These are phyloP conservation scores for Cryptosporidium parvum DNA, from an alignment of 169 alveolate species.

Conservation along the genomic window DNA sequence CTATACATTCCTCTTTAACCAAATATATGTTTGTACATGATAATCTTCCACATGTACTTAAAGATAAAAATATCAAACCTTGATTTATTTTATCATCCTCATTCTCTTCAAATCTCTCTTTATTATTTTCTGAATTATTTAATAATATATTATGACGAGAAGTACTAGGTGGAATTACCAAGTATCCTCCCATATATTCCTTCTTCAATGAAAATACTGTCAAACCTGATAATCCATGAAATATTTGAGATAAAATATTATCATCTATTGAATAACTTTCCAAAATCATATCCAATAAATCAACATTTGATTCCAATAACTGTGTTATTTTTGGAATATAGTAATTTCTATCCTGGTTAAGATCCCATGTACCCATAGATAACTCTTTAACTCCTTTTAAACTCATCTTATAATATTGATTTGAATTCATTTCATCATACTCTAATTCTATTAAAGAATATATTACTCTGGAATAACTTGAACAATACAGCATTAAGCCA, in stretches of 20 bases:
- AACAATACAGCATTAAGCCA: constrained; percentile 28
- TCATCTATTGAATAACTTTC: constrained; percentile 58
- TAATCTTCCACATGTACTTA: constrained; percentile 66
- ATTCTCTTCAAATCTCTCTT: not conserved
- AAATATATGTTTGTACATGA: not conserved
- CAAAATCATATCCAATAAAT: constrained; percentile 45
- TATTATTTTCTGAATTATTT: not conserved
- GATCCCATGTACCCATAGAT: constrained; percentile 41
- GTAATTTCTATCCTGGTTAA: constrained; percentile 48
- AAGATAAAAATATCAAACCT: constrained; percentile 23
- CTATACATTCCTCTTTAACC: not conserved
- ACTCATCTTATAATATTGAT: constrained; percentile 20
- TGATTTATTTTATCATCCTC: not conserved
- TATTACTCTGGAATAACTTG: constrained; percentile 23
- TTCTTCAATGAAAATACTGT: constrained; percentile 5
- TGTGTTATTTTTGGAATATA: constrained; percentile 43
- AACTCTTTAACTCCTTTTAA: constrained; percentile 26
- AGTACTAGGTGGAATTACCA: constrained; percentile 36
- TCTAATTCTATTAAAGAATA: constrained; percentile 10
- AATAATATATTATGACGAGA: constrained; percentile 21
- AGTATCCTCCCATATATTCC: not conserved
- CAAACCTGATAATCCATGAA: constrained; percentile 63
- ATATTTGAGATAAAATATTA: constrained; percentile 38
- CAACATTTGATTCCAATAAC: constrained; percentile 43
- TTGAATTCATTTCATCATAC: not conserved